These are phyloP conservation scores for Coemansia guatemalensis DNA, from an alignment of 192 early-diverging fungal species.

Conservation along the genomic window DNA sequence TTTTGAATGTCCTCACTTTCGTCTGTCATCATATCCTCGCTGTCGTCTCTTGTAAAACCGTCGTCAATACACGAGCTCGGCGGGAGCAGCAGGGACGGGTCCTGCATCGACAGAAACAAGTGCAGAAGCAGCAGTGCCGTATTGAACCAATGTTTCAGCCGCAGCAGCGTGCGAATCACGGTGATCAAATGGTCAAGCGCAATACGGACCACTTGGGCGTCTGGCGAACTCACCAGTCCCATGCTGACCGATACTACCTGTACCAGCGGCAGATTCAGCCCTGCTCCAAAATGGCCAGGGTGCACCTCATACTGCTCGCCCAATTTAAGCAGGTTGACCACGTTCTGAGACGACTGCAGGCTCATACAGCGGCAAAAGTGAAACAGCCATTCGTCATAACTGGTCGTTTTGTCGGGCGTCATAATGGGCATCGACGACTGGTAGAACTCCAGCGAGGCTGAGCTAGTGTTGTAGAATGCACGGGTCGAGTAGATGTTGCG, in stretches of 20 bases:
- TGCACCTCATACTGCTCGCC: conserved; percentile 46
- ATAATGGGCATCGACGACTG: conserved; percentile 48
- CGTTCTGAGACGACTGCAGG: conserved; percentile 51
- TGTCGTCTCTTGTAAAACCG: not conserved
- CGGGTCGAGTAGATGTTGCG: conserved; percentile 49
- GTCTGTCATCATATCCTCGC: not conserved
- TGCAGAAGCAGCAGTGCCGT: conserved; percentile 50
- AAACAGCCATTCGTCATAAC: conserved; percentile 54
- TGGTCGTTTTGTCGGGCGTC: conserved; percentile 48
- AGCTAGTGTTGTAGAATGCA: conserved; percentile 49
- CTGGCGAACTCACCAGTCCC: conserved; percentile 47
- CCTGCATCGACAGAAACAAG: conserved; percentile 50
- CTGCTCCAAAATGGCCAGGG: conserved; percentile 46
- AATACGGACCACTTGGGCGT: conserved; percentile 39
- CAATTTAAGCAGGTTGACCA: conserved; percentile 45
- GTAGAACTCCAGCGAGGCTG: conserved; percentile 45
- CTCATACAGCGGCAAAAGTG: conserved; percentile 56
- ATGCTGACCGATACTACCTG: conserved; percentile 50
- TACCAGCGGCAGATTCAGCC: conserved; percentile 44
- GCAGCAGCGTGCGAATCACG: conserved; percentile 42
- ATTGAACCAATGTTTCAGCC: conserved; percentile 55
- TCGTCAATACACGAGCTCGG: conserved; percentile 10
- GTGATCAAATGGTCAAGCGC: conserved; percentile 48
- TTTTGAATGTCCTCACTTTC: not conserved
- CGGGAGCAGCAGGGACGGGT: conserved; percentile 40